Percentiles rank a stretch among this genome's conserved stretches.
These are phyloP conservation scores for Theobroma grandiflorum DNA, from an alignment of 441 rosid genomes.

Conservation along the genomic window DNA sequence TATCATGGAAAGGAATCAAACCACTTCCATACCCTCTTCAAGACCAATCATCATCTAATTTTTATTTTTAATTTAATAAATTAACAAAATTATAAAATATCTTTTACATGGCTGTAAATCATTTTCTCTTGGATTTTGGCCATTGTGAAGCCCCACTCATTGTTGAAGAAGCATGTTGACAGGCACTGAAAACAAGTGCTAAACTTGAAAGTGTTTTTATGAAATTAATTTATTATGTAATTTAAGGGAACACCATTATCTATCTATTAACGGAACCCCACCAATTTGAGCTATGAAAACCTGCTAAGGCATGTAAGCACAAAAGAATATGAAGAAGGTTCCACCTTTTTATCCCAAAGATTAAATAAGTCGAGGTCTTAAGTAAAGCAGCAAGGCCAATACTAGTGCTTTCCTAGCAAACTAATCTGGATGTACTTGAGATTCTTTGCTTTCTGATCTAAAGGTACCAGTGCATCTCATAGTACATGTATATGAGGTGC, in stretches of 20 bases:
- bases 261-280: neutral
- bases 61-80: neutral
- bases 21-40: neutral
- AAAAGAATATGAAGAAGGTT: neutral
- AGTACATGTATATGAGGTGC: neutral
- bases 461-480: neutral
- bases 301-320: neutral
- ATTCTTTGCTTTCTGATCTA: neutral
- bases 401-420: neutral
- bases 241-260: neutral
- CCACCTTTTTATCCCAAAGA: neutral
- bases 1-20: neutral
- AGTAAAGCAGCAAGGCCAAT: neutral
- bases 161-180: neutral
- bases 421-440: neutral
- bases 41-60: neutral
- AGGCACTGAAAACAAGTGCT: neutral
- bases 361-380: neutral
- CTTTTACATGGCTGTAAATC: neutral
- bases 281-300: neutral
- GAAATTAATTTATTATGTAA: no score
- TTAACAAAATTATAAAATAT: neutral
- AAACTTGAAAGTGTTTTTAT: neutral
- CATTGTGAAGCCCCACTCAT: neutral
- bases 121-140: neutral